Conservation (phyloP, 148 eudicot genomes). For the Dianthus caryophyllus region DNA sequence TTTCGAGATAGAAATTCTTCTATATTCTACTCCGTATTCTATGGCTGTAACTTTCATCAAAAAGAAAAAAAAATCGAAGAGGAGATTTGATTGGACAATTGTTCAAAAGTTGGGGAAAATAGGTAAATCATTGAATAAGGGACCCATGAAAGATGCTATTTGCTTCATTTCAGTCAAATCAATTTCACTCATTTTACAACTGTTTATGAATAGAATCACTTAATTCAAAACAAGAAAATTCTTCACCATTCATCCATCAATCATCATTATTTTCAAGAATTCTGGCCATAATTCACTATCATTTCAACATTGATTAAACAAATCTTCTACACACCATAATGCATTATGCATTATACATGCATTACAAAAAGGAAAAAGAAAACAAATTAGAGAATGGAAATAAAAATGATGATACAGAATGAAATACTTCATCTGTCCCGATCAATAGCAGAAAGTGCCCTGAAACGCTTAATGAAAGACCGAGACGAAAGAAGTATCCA, state of each 20-base stretch:
- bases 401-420: too few species aligned
- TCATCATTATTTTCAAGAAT: background rate
- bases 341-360: background rate
- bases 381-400: background rate
- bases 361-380: background rate
- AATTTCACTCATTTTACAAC: conserved; percentile 1
- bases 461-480: too few species aligned
- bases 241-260: background rate
- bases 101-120: conserved; percentile 27
- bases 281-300: background rate
- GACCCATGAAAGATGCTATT: conserved; percentile 6
- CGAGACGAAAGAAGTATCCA: background rate
- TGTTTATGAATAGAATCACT: conserved; percentile 14
- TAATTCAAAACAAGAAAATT: background rate
- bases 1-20: background rate
- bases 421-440: too few species aligned
- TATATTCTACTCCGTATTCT: background rate
- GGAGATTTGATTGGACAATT: background rate
- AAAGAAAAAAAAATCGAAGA: background rate
- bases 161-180: conserved; percentile 21
- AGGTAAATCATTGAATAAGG: conserved; percentile 18
- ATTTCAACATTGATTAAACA: background rate
- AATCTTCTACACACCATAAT: background rate
- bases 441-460: too few species aligned
- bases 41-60: background rate